Percentiles rank a stretch among this genome's conserved stretches.
phyloP scores from a whole-genome alignment of 2,329 filamentous ascomycete species.

The Monilinia fructicola region DNA sequence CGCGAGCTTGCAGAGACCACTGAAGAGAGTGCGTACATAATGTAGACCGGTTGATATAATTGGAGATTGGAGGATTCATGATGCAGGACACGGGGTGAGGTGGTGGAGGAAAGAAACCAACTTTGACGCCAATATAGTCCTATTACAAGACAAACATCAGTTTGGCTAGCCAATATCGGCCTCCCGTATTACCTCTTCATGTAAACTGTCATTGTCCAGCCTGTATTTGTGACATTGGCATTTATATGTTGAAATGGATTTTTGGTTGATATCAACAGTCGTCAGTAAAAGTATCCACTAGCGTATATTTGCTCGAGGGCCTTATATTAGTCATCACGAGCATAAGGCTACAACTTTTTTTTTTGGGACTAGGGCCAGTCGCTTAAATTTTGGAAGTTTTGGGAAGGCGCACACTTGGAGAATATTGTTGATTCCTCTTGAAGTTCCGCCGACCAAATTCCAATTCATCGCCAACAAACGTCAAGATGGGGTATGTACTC shows the following conservation, averaged over 20 bases:
- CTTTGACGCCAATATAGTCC: constrained; percentile 2
- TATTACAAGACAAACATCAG: neutral
- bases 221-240: neutral
- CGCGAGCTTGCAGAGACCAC: constrained; percentile 4
- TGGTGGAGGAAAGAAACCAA: neutral
- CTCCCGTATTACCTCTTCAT: neutral
- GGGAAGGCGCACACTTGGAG: constrained; percentile 16
- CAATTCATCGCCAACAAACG: constrained; percentile 17
- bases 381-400: constrained; percentile 18
- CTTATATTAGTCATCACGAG: neutral
- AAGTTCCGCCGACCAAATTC: constrained; percentile 14
- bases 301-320: neutral
- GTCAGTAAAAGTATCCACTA: constrained; percentile 19
- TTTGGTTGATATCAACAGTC: constrained; percentile 12
- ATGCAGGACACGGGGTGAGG: constrained; percentile 7
- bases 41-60: constrained; percentile 1
- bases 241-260: constrained; percentile 8
- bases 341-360: neutral
- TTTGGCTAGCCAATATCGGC: neutral
- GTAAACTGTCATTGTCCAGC: neutral
- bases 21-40: neutral
- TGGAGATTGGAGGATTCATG: neutral
- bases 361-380: constrained; percentile 15
- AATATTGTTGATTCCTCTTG: constrained; percentile 18
- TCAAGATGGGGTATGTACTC: constrained; percentile 21